phyloP scores from a whole-genome alignment of 768 basidiomycete species.

The Naganishia antarctica region DNA sequence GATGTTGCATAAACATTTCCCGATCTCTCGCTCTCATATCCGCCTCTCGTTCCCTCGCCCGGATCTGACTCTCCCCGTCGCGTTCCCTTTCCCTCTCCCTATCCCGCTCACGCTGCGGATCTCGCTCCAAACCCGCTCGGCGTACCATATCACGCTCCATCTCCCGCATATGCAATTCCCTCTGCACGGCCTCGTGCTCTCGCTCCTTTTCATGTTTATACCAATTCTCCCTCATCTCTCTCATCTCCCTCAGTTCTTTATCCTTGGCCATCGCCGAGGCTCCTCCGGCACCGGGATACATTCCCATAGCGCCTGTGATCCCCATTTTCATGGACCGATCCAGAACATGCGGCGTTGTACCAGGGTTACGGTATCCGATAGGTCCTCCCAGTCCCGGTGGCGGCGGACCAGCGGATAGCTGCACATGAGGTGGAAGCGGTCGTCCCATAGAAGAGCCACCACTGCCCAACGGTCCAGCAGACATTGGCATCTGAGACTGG shows the following conservation, averaged over 20 bases:
- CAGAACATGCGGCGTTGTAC: neutral
- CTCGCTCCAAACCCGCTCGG: neutral
- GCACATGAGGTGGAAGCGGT: conserved; percentile 10
- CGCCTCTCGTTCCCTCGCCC: neutral
- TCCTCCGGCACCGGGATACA: neutral
- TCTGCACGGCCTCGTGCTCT: neutral
- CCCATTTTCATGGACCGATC: neutral
- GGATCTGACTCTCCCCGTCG: neutral
- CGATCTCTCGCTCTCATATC: neutral
- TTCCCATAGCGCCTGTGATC: too few relatives aligned
- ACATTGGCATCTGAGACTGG: neutral
- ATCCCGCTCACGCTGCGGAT: neutral
- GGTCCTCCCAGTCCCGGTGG: conserved; percentile 1
- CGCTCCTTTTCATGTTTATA: conserved; percentile 8
- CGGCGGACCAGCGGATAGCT: conserved; percentile 16
- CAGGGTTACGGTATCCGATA: neutral
- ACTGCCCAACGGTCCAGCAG: too few relatives aligned
- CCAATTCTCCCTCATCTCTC: conserved; percentile 13
- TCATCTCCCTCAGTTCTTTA: conserved; percentile 4
- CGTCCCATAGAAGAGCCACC: neutral
- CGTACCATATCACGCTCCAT: neutral
- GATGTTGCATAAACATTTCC: neutral
- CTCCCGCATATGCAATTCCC: conserved; percentile 1
- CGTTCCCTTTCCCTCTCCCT: neutral
- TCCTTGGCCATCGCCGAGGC: conserved; percentile 14